Percentiles rank a stretch among this genome's conserved stretches.
phyloP scores from a whole-genome alignment of 495 filamentous ascomycete genomes.

The Rhizodiscina lignyota region DNA sequence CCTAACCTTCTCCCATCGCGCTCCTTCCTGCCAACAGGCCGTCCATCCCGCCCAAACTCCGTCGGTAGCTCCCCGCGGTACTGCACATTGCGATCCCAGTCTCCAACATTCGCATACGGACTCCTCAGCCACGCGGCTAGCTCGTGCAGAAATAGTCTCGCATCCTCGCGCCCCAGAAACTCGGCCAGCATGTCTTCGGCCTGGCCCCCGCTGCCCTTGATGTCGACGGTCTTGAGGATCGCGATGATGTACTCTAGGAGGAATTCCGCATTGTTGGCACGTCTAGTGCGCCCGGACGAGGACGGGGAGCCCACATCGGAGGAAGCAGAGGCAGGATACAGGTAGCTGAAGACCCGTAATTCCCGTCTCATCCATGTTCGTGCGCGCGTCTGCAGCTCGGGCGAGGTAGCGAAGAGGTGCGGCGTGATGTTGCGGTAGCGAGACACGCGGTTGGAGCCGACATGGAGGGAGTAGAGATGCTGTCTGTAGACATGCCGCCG shows the following conservation, averaged over 20 bases:
- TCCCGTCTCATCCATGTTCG: slow-evolving; percentile 78
- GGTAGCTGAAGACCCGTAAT: slow-evolving; percentile 70
- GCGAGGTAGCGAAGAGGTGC: slow-evolving; percentile 39
- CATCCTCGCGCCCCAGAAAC: slow-evolving; percentile 64
- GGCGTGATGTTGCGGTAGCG: slow-evolving; percentile 67
- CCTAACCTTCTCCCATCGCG: too few relatives aligned
- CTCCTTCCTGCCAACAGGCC: too few relatives aligned
- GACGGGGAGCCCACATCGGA: slow-evolving; percentile 3
- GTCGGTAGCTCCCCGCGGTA: slow-evolving; percentile 27
- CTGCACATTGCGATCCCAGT: slow-evolving; percentile 72
- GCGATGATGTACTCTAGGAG: slow-evolving; percentile 77
- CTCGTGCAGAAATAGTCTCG: slow-evolving; percentile 72
- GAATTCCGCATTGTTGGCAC: slow-evolving; percentile 71
- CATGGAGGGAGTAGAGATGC: slow-evolving; percentile 63
- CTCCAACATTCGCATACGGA: slow-evolving; percentile 47
- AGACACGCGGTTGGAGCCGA: slow-evolving; percentile 70
- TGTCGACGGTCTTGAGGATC: slow-evolving; percentile 77
- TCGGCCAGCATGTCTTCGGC: slow-evolving; percentile 81
- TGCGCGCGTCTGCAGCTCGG: slow-evolving; percentile 63
- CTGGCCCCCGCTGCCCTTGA: slow-evolving; percentile 70
- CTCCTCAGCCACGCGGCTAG: slow-evolving; percentile 66
- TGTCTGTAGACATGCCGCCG: slow-evolving; percentile 64
- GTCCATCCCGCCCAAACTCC: background rate
- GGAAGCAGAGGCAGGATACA: slow-evolving; percentile 24
- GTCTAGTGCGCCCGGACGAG: slow-evolving; percentile 18